Evolutionary conservation across 768 basidiomycete species (phyloP).

Genomic region (Neoboletus magnificus): DNA sequence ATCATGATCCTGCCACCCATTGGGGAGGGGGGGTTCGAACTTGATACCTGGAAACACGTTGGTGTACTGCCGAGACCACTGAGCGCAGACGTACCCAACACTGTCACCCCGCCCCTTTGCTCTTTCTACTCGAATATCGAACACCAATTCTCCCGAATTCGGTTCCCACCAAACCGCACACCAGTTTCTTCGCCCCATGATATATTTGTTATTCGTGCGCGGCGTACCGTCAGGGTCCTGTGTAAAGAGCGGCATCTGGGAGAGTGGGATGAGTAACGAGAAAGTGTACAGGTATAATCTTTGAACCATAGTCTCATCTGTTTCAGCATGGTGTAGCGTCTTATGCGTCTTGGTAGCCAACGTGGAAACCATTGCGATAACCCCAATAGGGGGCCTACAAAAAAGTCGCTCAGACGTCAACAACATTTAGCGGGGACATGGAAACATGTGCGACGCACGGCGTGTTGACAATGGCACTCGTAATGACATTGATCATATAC

Average conservation of each 20-base stretch:
- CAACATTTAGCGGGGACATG: background rate
- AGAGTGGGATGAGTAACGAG: background rate
- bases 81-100: conserved; percentile 51
- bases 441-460: conserved; percentile 51
- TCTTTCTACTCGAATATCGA: conserved; percentile 85
- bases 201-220: conserved; percentile 67
- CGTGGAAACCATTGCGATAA: conserved; percentile 76
- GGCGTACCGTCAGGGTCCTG: conserved; percentile 71
- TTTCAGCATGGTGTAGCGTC: conserved; percentile 76
- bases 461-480: conserved; percentile 95
- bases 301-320: conserved; percentile 83
- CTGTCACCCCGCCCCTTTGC: conserved; percentile 81
- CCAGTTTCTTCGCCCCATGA: conserved; percentile 92
- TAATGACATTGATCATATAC: conserved; percentile 88
- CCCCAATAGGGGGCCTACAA: conserved; percentile 57
- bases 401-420: background rate
- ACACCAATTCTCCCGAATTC: conserved; percentile 61
- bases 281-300: background rate
- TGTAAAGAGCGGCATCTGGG: conserved; percentile 71
- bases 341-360: conserved; percentile 80
- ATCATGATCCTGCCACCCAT: conserved; percentile 31
- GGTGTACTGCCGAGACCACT: background rate
- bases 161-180: conserved; percentile 63
- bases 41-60: conserved; percentile 37
- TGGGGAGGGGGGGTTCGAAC: conserved; percentile 43